phyloP scores from a whole-genome alignment of 2,329 filamentous ascomycete species.

The Claviceps maximensis region DNA sequence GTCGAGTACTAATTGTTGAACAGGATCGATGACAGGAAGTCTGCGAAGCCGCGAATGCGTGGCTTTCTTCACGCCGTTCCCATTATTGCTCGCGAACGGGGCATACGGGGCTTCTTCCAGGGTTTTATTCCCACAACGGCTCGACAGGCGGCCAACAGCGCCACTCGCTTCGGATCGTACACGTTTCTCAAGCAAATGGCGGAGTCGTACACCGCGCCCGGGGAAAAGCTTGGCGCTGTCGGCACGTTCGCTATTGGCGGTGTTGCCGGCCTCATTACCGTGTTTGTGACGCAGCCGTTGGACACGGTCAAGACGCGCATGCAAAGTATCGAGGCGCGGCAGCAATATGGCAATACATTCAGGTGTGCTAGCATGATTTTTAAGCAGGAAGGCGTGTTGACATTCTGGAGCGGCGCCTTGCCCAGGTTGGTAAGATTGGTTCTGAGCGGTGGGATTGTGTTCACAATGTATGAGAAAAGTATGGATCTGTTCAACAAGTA shows the following conservation, averaged over 20 bases:
- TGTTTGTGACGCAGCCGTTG: constrained; percentile 61
- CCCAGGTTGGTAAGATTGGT: constrained; percentile 75
- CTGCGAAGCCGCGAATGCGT: constrained; percentile 68
- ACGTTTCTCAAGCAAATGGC: constrained; percentile 83
- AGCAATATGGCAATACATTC: constrained; percentile 75
- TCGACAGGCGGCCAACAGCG: constrained; percentile 86
- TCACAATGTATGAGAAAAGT: constrained; percentile 96
- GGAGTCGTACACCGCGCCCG: constrained; percentile 81
- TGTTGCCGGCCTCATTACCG: constrained; percentile 79
- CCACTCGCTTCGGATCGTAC: constrained; percentile 81
- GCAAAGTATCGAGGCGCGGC: constrained; percentile 83
- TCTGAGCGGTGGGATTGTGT: constrained; percentile 90
- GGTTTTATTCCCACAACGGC: constrained; percentile 92
- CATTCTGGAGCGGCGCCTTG: constrained; percentile 88
- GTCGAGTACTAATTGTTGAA: background rate
- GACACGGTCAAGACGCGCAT: constrained; percentile 96
- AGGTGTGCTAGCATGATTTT: constrained; percentile 73
- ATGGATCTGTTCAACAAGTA: constrained; percentile 73
- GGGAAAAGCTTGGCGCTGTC: constrained; percentile 80
- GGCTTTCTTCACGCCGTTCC: constrained; percentile 85
- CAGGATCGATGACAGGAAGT: constrained; percentile 90
- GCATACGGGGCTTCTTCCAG: constrained; percentile 87
- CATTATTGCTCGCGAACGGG: constrained; percentile 78
- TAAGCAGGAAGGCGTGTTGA: constrained; percentile 75
- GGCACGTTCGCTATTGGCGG: constrained; percentile 88